Conservation (phyloP, 805 yeast species). For the Candida berthetii region DNA sequence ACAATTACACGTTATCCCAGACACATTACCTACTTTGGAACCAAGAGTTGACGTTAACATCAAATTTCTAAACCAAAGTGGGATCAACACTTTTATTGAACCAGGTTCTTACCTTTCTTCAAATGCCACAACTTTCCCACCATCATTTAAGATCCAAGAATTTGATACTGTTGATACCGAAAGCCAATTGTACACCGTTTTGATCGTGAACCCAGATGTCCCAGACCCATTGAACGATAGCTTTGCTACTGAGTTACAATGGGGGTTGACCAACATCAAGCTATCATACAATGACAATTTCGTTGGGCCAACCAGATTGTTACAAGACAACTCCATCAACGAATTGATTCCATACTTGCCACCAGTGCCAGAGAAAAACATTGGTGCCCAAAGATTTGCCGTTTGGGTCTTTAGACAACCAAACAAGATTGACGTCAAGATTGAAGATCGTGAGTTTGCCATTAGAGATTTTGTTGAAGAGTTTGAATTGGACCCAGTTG, state of each 20-base stretch:
- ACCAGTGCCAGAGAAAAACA: slow-evolving; percentile 85
- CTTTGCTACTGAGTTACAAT: slow-evolving; percentile 65
- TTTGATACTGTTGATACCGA: slow-evolving; percentile 39
- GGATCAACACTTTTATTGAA: slow-evolving; percentile 60
- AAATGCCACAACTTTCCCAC: slow-evolving; percentile 66
- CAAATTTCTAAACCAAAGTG: slow-evolving; percentile 65
- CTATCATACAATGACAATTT: slow-evolving; percentile 51
- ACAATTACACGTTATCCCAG: slow-evolving; percentile 81
- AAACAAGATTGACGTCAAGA: slow-evolving; percentile 11
- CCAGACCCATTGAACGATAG: slow-evolving; percentile 71
- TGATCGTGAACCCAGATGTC: slow-evolving; percentile 87
- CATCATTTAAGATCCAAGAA: slow-evolving; percentile 72
- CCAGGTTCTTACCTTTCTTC: slow-evolving; percentile 79
- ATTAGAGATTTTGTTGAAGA: slow-evolving; percentile 59
- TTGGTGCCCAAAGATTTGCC: slow-evolving; percentile 74
- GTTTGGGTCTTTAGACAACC: slow-evolving; percentile 88
- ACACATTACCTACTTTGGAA: slow-evolving; percentile 82
- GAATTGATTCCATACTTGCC: slow-evolving; percentile 63
- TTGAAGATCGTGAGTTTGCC: slow-evolving; percentile 46
- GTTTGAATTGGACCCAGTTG: slow-evolving; percentile 43
- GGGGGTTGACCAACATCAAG: slow-evolving; percentile 68
- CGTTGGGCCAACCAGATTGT: slow-evolving; percentile 32
- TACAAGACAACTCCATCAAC: slow-evolving; percentile 28
- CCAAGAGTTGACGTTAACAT: slow-evolving; percentile 74
- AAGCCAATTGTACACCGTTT: slow-evolving; percentile 62